Evolutionary conservation across 805 yeast genomes (phyloP), one percentile per base, ranked within the genome.

Genomic region (Saccharomycopsis sp.): DNA sequence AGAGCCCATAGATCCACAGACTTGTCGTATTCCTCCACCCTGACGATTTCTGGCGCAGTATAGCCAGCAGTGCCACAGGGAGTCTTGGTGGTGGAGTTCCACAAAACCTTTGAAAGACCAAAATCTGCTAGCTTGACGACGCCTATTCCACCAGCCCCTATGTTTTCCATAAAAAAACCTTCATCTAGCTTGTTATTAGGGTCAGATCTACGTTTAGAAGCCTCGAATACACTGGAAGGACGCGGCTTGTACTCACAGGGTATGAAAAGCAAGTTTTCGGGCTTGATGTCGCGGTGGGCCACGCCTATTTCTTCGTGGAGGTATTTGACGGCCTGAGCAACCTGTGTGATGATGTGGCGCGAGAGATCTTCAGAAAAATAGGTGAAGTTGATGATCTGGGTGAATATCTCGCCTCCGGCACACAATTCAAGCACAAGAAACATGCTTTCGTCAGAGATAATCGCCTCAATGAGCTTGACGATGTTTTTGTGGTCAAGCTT

Each of bases 21-120:
- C 74, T 89, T 90, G 1, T 97, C 88, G 68, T 94, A 94, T 52
- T 84, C 79, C 73, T 91, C 96, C 70, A 94, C 98, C 63, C 87
- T 84, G 47, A 94, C 98, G 64, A 94, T 92, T 71, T 94, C 99
- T 0, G 99, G 99, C 0, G 99, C 99, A 1, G 98, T 92, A 68
- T 94, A 94, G 2, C 98, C 98, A 16, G 94, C 97, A 0, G 99
- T 94, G 54, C 99, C 99, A 73, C 99, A 94, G 0, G 99, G 99
- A 0, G 99, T 94, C 78, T 90, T 89, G 21, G 97, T 89, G 65
- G 88, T 88, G 53, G 85, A 80, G 66, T 87, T 89, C 84, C 91
- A 87, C 34, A 92, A 83, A 67, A 91, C 89, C 71, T 94, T 94
- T 2, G 97, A 89, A 18, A 94, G 75, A 0, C 99, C 99, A 72